Evolutionary conservation across 2,329 filamentous ascomycete species (phyloP).

Genomic region (Penicillium sp.): DNA sequence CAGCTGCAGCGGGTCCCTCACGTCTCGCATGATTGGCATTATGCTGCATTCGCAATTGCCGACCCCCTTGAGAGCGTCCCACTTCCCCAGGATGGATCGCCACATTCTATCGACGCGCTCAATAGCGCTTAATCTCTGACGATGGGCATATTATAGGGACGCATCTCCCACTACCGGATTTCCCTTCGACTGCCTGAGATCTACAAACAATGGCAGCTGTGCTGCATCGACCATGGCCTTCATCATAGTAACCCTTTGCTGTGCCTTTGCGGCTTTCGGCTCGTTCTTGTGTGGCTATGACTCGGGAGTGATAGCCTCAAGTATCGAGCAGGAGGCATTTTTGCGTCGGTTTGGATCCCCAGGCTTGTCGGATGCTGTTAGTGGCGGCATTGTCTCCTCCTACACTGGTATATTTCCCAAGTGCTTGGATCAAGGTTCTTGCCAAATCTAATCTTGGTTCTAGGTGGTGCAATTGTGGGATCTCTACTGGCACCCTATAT

Average conservation of each 20-base stretch:
- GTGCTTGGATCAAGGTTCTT: too few relatives aligned
- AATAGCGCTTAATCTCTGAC: neutral
- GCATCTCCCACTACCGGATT: neutral
- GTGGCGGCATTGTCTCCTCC: constrained; percentile 38
- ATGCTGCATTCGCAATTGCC: constrained; percentile 4
- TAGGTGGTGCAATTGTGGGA: constrained; percentile 38
- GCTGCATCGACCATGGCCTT: constrained; percentile 23
- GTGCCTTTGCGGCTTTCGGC: constrained; percentile 44
- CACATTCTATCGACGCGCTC: constrained; percentile 16
- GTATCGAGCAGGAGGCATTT: constrained; percentile 34
- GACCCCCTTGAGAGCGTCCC: constrained; percentile 19
- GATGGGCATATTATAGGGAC: neutral
- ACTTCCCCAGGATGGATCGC: constrained; percentile 13
- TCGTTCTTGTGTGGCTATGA: constrained; percentile 49
- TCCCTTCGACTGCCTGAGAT: neutral
- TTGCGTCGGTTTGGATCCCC: constrained; percentile 26
- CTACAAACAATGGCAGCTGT: constrained; percentile 9
- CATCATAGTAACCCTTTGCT: constrained; percentile 31
- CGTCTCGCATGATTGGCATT: constrained; percentile 8
- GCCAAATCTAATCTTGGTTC: constrained; percentile 9
- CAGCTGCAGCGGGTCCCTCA: constrained; percentile 10
- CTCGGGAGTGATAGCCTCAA: constrained; percentile 36
- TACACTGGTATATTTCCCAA: constrained; percentile 28
- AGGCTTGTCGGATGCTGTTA: constrained; percentile 27
- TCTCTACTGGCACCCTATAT: constrained; percentile 31